Base-by-base conservation (phyloP, 176 grass and related monocot genomes). In the Ensete glaucum region DNA sequence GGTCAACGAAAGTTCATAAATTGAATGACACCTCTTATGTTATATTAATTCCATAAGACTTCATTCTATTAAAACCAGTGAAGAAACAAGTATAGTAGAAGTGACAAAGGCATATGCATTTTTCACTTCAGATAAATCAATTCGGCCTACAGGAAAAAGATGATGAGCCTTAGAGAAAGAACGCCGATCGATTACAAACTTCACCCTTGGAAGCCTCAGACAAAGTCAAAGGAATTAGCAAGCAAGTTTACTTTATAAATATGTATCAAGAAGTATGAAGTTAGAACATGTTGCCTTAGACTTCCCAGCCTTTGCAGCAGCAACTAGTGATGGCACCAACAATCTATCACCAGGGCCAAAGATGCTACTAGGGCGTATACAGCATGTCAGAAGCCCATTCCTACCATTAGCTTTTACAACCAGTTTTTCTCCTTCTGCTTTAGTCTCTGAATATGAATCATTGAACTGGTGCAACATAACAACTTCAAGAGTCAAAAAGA, bases 381-480 rank as follows among this genome's bases (percentile, higher is more conserved):
- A 99, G 81, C 95, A 99, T 22, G 94, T 97, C 82, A 94, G 84
- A 80, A 99, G 95, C 23, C 84, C 90, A 80, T 85, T 73, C 80
- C 84, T 89, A 43, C 90, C 88, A 82, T 94, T 99, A 76, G 90
- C 95, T 64, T 89, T 88, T 78, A 94, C 85, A 54, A 94, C 90
- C 72, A 91, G 11, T 65, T 83, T 99, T 88, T 99, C 95, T 68
- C 84, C 95, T 84, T 99, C 90, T 83, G 95, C 86, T 77, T 99
- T 99, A 13, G 95, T 99, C 89, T 99, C 90, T 78, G 95, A 99
- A 81, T 99, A 99, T 23, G 95, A 94, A 80, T 94, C 95, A 82
- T 99, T 99, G 86, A 94, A 99, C 95, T 99, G 77, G 34, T 85
- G 65, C 76, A 82, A 85, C 80, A 80, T 52, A 70, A 69, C 68